These are phyloP conservation scores for Claviceps purpurea DNA, from an alignment of 2,329 filamentous ascomycete genomes.

Conservation along the genomic window DNA sequence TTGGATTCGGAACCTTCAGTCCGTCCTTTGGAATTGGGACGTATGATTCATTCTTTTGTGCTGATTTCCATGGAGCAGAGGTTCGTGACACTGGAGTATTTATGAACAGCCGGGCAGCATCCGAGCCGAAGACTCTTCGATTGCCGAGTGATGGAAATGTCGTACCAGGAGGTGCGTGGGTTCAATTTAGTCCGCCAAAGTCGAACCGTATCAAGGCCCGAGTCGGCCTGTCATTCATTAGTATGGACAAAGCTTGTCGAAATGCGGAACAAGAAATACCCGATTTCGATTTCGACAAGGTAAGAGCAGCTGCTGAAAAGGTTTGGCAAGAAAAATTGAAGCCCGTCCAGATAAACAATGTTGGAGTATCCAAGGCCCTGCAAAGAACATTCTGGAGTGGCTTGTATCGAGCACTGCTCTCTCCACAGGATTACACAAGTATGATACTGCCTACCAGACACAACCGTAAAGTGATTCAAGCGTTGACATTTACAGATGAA, in stretches of 20 bases:
- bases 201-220: slow-evolving; percentile 43
- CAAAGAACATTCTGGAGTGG: slow-evolving; percentile 60
- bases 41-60: slow-evolving; percentile 46
- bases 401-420: slow-evolving; percentile 54
- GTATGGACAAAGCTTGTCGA: slow-evolving; percentile 49
- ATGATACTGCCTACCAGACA: neutral
- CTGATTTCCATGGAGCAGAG: slow-evolving; percentile 39
- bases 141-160: slow-evolving; percentile 15
- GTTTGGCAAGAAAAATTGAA: slow-evolving; percentile 52
- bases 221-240: slow-evolving; percentile 62
- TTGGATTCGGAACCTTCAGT: slow-evolving; percentile 41
- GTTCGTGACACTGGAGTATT: slow-evolving; percentile 46
- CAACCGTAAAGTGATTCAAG: neutral
- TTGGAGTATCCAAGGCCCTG: slow-evolving; percentile 39
- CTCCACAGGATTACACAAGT: slow-evolving; percentile 58
- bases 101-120: slow-evolving; percentile 36
- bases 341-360: slow-evolving; percentile 42
- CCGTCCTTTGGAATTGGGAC: slow-evolving; percentile 48
- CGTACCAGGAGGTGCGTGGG: slow-evolving; percentile 42
- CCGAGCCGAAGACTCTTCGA: slow-evolving; percentile 25
- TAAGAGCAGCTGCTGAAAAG: slow-evolving; percentile 39
- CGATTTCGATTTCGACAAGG: slow-evolving; percentile 47
- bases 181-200: slow-evolving; percentile 37
- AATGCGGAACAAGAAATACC: slow-evolving; percentile 60
- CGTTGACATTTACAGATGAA: slow-evolving; percentile 34